A percentile compares a stretch with the other conserved stretches of the same genome.
These are phyloP conservation scores for Debaryomyces nepalensis DNA, from an alignment of 1,139 yeast species.

Conservation along the genomic window DNA sequence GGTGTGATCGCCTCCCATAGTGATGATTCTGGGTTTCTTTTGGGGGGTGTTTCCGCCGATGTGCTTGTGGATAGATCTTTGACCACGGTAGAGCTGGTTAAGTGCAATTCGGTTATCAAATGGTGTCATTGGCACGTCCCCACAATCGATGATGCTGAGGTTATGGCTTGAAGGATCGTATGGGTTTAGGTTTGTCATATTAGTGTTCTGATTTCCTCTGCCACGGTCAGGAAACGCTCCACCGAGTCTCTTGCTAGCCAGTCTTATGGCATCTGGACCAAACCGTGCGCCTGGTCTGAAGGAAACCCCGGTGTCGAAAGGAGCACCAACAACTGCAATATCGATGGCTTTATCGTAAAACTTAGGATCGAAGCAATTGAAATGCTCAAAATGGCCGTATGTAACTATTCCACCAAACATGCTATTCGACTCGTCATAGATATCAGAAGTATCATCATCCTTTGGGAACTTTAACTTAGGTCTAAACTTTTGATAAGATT, in stretches of 20 bases:
- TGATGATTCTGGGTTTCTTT: slow-evolving; percentile 42
- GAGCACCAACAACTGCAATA: slow-evolving; percentile 57
- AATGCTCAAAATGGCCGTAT: slow-evolving; percentile 47
- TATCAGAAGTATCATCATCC: slow-evolving; percentile 43
- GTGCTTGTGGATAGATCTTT: slow-evolving; percentile 48
- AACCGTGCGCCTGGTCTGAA: slow-evolving; percentile 56
- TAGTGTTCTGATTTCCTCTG: slow-evolving; percentile 31
- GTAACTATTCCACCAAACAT: slow-evolving; percentile 51
- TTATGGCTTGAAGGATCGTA: slow-evolving; percentile 34
- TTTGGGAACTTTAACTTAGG: slow-evolving; percentile 35
- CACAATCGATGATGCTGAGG: slow-evolving; percentile 52
- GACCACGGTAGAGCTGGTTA: slow-evolving; percentile 56
- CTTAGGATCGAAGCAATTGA: slow-evolving; percentile 41
- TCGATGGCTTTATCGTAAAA: slow-evolving; percentile 29
- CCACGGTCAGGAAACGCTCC: slow-evolving; percentile 24
- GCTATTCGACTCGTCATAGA: slow-evolving; percentile 23
- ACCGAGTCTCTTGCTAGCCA: slow-evolving; percentile 43
- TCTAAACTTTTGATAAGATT: slow-evolving; percentile 25
- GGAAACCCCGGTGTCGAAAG: slow-evolving; percentile 55
- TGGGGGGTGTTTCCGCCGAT: slow-evolving; percentile 8
- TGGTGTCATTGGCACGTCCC: slow-evolving; percentile 60
- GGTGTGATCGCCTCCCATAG: slow-evolving; percentile 66
- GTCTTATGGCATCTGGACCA: slow-evolving; percentile 53
- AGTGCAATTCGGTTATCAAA: slow-evolving; percentile 58
- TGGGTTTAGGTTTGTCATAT: slow-evolving; percentile 29